Evolutionary conservation across 768 basidiomycete genomes (phyloP).

Genomic region (Leccinum imitatum): DNA sequence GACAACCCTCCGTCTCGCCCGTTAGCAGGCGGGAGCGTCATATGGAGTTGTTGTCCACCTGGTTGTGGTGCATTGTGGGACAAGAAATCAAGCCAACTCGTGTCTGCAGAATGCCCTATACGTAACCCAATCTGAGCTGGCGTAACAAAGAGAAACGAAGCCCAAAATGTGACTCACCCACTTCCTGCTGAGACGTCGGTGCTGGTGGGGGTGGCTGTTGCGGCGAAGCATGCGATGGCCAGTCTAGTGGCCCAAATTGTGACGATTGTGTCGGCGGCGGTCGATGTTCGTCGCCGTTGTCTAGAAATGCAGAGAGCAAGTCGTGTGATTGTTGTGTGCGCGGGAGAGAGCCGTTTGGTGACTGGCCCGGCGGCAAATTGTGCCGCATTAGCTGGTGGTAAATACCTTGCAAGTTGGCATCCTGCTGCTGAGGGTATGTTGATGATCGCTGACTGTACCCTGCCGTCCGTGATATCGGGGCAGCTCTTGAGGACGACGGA

Average conservation of each 20-base stretch:
- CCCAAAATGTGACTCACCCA: conserved; percentile 14
- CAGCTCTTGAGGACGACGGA: conserved; percentile 29
- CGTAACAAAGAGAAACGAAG: background rate
- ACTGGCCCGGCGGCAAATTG: conserved; percentile 23
- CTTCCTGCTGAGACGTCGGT: conserved; percentile 24
- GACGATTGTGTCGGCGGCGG: conserved; percentile 23
- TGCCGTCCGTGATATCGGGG: conserved; percentile 21
- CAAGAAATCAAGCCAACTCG: conserved; percentile 35
- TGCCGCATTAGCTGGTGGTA: conserved; percentile 33
- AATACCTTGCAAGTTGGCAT: conserved; percentile 31
- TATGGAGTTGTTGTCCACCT: conserved; percentile 27
- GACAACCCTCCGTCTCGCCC: conserved; percentile 28
- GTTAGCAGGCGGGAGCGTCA: conserved; percentile 28
- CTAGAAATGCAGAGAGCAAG: conserved; percentile 32
- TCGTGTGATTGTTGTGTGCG: conserved; percentile 29
- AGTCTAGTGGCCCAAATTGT: conserved; percentile 31
- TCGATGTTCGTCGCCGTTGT: conserved; percentile 29
- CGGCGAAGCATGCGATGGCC: conserved; percentile 33
- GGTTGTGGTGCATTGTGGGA: conserved; percentile 29
- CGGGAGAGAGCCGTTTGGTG: conserved; percentile 12
- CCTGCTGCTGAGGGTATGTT: conserved; percentile 30
- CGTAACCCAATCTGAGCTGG: conserved; percentile 1
- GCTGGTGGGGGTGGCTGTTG: conserved; percentile 20
- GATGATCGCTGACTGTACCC: conserved; percentile 29
- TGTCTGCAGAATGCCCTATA: conserved; percentile 30